phyloP scores from a whole-genome alignment of 75 land plant species.

The Gnetum montanum region DNA sequence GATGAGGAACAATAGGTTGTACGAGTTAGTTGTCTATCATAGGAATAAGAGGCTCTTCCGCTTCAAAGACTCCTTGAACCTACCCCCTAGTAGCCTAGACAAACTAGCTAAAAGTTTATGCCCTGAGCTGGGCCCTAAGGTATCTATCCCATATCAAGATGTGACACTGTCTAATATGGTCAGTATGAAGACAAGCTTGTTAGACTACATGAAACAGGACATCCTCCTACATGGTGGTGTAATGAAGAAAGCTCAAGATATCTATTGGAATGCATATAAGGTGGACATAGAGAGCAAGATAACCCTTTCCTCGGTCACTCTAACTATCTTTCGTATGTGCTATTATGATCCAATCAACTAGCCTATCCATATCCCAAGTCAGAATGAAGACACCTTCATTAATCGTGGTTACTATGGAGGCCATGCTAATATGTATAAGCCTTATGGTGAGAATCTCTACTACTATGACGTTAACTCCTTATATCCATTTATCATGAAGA shows the following conservation, averaged over 20 bases:
- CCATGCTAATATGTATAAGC: neutral
- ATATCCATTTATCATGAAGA: constrained; percentile 9
- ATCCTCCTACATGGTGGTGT: constrained; percentile 6
- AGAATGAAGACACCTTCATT: constrained; percentile 9
- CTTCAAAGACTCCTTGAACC: neutral
- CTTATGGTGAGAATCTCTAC: neutral
- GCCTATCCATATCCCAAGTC: constrained; percentile 7
- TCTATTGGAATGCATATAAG: neutral
- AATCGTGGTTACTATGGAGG: constrained; percentile 8
- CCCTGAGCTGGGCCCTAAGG: constrained; percentile 3
- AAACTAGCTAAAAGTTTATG: constrained; percentile 6
- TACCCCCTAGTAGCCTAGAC: constrained; percentile 6
- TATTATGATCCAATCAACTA: neutral
- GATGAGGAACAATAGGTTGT: constrained; percentile 1
- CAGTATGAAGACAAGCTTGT: too few species aligned
- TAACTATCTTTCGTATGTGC: neutral
- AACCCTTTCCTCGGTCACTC: neutral
- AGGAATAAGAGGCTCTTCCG: neutral
- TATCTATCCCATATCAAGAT: constrained; percentile 1
- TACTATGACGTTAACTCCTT: constrained; percentile 8
- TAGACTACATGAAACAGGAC: constrained; percentile 1
- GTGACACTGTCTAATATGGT: neutral
- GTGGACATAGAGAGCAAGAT: neutral
- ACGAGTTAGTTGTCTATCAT: neutral
- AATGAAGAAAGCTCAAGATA: constrained; percentile 7